These are phyloP conservation scores for Cryptococcus depauperatus DNA, from an alignment of 1,284 basidiomycete species.

Conservation along the genomic window DNA sequence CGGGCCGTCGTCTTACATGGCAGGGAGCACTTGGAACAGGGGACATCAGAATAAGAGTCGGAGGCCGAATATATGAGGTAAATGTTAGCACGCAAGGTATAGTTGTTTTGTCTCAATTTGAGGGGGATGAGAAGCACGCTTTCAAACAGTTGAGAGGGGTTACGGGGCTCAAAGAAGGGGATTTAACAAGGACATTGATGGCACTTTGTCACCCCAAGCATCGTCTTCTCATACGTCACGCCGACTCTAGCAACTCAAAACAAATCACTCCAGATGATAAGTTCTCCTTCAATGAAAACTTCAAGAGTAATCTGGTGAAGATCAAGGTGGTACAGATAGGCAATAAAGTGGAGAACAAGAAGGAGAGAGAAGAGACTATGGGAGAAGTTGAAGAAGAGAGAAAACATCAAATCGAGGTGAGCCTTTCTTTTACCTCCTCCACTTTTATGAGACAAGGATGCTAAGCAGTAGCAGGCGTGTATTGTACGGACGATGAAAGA, in stretches of 20 bases:
- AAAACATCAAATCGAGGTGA: conserved; percentile 78
- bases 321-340: conserved; percentile 90
- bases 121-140: conserved; percentile 60
- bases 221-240: conserved; percentile 86
- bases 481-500: conserved; percentile 98
- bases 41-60: conserved; percentile 80
- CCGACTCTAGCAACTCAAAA: conserved; percentile 72
- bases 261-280: conserved; percentile 68
- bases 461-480: conserved; percentile 61
- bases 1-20: conserved; percentile 86
- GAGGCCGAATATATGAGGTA: conserved; percentile 70
- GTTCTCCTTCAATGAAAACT: conserved; percentile 83
- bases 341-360: conserved; percentile 72
- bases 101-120: conserved; percentile 82
- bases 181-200: conserved; percentile 85
- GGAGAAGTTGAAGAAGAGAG: conserved; percentile 89
- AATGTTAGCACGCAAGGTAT: conserved; percentile 88
- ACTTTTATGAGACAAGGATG: background rate
- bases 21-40: conserved; percentile 86
- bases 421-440: conserved; percentile 25
- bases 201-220: conserved; percentile 96
- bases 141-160: conserved; percentile 51
- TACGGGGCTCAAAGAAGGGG: conserved; percentile 65
- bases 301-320: conserved; percentile 70
- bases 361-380: conserved; percentile 85